These are phyloP conservation scores for Leishmania braziliensis DNA, from an alignment of 208 protist species.

Conservation along the genomic window DNA sequence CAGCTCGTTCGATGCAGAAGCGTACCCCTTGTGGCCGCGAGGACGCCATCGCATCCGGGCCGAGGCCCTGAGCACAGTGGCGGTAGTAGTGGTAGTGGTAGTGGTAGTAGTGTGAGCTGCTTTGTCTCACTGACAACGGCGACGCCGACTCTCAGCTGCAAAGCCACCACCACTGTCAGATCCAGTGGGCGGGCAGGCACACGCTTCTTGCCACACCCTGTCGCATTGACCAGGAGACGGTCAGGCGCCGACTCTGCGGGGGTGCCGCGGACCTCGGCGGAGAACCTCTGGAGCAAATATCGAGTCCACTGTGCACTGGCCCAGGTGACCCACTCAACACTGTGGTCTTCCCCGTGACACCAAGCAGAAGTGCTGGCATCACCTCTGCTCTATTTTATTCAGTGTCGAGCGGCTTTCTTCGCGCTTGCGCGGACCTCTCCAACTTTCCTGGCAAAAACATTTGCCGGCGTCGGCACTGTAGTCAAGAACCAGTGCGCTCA, in stretches of 20 bases:
- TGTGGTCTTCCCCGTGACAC: neutral
- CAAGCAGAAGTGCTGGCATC: neutral
- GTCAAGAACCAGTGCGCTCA: conserved; percentile 13
- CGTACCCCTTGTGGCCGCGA: too few relatives aligned
- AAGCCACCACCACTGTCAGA: neutral
- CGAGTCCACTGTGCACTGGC: neutral
- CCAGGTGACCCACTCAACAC: neutral
- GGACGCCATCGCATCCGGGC: neutral
- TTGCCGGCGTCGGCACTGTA: neutral
- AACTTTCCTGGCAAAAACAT: neutral
- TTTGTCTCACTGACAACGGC: neutral
- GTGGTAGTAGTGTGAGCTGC: neutral
- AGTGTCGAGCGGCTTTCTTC: neutral
- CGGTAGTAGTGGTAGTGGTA: neutral
- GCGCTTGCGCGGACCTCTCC: neutral
- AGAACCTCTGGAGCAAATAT: neutral
- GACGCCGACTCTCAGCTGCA: too few relatives aligned
- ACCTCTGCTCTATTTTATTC: neutral
- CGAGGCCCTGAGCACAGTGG: too few relatives aligned
- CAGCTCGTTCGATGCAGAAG: neutral
- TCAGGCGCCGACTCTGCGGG: neutral
- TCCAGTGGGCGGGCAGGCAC: neutral
- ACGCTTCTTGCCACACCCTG: neutral
- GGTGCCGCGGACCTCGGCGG: neutral
- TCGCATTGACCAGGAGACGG: neutral